Base-by-base conservation (phyloP, 1,284 basidiomycete genomes). In the Garcileccinum viscosum region DNA sequence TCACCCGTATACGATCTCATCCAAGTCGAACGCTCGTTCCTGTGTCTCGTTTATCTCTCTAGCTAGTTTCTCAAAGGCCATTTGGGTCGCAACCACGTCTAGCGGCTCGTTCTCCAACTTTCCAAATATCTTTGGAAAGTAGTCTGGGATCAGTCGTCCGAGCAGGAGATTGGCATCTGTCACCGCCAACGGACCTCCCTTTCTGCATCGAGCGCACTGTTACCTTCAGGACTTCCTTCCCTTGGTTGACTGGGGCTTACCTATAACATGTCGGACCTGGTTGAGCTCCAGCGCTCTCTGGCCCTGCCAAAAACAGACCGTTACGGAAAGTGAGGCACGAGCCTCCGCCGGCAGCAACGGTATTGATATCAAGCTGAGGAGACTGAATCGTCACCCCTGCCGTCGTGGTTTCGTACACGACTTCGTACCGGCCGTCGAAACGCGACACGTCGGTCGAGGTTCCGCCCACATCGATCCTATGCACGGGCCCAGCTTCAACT, bases 1-100 rank as follows among this genome's bases (percentile, higher is more conserved):
- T 24, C 64, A 94, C 90, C 93, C 95, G 73, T 95, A 95, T 12
- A 95, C 92, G 40, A 98, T 90, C 79, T 98, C 94, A 77, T 98
- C 97, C 37, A 97, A 79, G 14, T 84, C 84, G 74, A 93, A 83
- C 62, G 87, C 80, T 69, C 86, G 86, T 44, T 90, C 84, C 63
- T 83, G 84, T 62, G 86, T 87, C 9, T 82, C 91, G 9, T 81
- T 81, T 44, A 80, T 82, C 14, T 73, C 70, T 50, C 67, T 67
- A 2, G 74, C 73, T 30, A 82, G 62, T 61, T 71, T 72, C 42
- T 77, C 77, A 38, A 82, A 82, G 11, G 78, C 75, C 4, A 47
- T 70, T 37, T 63, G 65, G 8, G 89, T 88, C 0, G 89, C 89
- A 27, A 84, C 84, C 1, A 83, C 77, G 74, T 95, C 93, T 33